Evolutionary conservation across 257 asterid genomes (phyloP), one percentile per base, ranked within the genome.

Genomic region (Pogostemon cablin): DNA sequence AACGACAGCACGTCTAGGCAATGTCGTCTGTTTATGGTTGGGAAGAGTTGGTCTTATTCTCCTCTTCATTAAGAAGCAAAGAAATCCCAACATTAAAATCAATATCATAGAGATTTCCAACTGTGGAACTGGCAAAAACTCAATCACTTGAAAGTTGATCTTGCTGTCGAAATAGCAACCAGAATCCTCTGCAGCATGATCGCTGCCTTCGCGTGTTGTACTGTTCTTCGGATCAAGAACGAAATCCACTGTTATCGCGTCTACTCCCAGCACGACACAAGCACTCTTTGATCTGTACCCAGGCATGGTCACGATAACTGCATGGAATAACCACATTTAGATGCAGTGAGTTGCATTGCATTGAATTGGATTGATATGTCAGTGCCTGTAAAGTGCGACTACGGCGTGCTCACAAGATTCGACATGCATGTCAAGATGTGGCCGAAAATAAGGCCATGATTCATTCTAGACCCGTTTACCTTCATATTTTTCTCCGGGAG

Each of bases 401-500:
- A 25, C 1, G 32, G 0, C 32, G 32, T 25, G 32, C 32, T 25
- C 32, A 25, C 32, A 12, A 20, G 56, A 40, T 32, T n/a, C 34
- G 7, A 25, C 2, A 10, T 59, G 62, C 37, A 53, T 4, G 47
- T 80, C 17, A 47, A 49, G 6, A 43, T 11, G 0, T 11, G 54
- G 44, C 15, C 44, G 67, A 48, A 63, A 53, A 48, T 43, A 12
- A 54, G 49, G 59, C 41, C 5, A 47, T 25, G 17, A 32, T 11
- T 25, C 5, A 46, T 64, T 43, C 53, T 42, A 25, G 62, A 37
- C 59, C 47, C 41, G 46, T 41, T 75, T 76, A 91, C 96, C 95
- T 88, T 88, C 93, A 40, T 88, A 91, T 77, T 75, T 84, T 64
- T 78, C 86, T 65, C 85, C 74, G 9, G 97, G 97, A 72, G 88